Evolutionary conservation across 768 basidiomycete genomes (phyloP).

Genomic region (Serendipita vermifera): DNA sequence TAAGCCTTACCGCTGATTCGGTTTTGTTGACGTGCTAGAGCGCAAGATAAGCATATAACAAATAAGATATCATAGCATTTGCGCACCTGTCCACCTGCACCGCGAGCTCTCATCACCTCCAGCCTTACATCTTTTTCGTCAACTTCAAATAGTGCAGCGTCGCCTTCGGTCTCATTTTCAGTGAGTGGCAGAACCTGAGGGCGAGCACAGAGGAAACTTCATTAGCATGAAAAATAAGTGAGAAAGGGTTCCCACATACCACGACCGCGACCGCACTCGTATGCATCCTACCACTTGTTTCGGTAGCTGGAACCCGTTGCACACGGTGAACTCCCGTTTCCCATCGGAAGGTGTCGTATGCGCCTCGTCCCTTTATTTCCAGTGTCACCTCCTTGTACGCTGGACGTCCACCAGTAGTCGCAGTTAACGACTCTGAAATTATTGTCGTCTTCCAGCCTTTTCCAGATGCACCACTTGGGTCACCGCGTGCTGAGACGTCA

Average conservation of each 20-base stretch:
- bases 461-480: conserved; percentile 15
- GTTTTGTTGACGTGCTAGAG: conserved; percentile 93
- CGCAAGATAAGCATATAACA: neutral
- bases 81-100: conserved; percentile 86
- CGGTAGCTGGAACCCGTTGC: conserved; percentile 85
- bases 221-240: neutral
- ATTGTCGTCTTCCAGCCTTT: conserved; percentile 13
- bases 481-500: neutral
- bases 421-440: neutral
- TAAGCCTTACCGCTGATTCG: conserved; percentile 90
- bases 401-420: conserved; percentile 35
- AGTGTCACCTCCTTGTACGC: conserved; percentile 59
- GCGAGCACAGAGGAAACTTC: neutral
- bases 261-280: conserved; percentile 83
- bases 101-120: conserved; percentile 94
- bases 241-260: conserved; percentile 33
- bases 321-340: conserved; percentile 96
- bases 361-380: conserved; percentile 64
- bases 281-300: conserved; percentile 75
- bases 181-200: conserved; percentile 69
- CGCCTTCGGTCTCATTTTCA: conserved; percentile 36
- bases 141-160: conserved; percentile 42
- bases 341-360: conserved; percentile 69
- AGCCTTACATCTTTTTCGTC: conserved; percentile 65
- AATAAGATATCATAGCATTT: neutral